Evolutionary conservation across 2,329 filamentous ascomycete genomes (phyloP), one percentile per base, ranked within the genome.

Genomic region (Myriosclerotinia curreyana): DNA sequence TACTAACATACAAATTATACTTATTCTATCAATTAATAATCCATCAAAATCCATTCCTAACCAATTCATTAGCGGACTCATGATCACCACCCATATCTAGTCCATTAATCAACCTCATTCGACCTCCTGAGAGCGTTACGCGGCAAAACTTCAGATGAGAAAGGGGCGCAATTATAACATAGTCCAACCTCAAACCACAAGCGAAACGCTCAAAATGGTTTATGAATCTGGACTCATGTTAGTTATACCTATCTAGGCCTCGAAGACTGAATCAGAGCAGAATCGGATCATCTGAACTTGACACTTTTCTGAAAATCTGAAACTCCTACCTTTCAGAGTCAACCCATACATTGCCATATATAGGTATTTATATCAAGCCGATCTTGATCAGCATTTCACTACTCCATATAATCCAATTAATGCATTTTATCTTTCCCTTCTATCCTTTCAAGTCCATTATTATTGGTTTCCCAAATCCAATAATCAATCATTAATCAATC

Each of bases 91-190:
- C 28, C 2, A 31, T 5, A 31, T 31, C 28, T 31, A 1, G 28
- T 25, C 14, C 44, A 22, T n/a, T 12, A 7, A 48, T 20, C 49
- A 12, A 49, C 54, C 54, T n/a, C 12, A 34, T 22, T 15, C n/a
- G 14, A 48, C 56, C 44, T 49, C 31, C 44, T 60, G 31, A 48
- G 9, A 60, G 58, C 58, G 44, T 60, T 60, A 60, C 58, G 58
- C 44, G 44, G 40, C 55, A 48, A 59, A 36, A 17, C 28, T 22
- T 34, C 55, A 49, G 52, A 59, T 22, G 28, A 49, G 25, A 60
- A 52, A 40, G 58, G 48, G 46, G 58, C 58, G 58, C 44, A 60
- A 46, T n/a, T n/a, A 36, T 36, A 34, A 34, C 8, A 36, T 42
- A 17, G 11, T 17, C 42, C 36, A 58, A 58, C 42, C 40, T 58